Conservation (phyloP, 768 basidiomycete species). For the Pluteus cervinus region DNA sequence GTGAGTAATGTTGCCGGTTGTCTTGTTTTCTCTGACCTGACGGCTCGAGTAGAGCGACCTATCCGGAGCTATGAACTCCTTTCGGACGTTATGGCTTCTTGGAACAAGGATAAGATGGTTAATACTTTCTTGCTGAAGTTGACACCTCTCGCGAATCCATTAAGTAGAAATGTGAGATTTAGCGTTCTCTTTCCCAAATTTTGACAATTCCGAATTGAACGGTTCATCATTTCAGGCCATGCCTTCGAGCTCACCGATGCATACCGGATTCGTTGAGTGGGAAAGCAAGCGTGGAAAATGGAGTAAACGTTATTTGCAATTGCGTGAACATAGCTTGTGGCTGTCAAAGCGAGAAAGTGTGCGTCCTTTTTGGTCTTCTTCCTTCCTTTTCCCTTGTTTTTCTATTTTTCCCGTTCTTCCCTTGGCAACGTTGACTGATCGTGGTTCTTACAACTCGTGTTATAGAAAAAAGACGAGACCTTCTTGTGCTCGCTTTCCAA, state of each 20-base stretch:
- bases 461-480: slow-evolving; percentile 78
- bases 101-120: slow-evolving; percentile 78
- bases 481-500: slow-evolving; percentile 81
- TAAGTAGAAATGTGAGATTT: slow-evolving; percentile 53
- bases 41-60: slow-evolving; percentile 66
- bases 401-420: slow-evolving; percentile 1
- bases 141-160: slow-evolving; percentile 54
- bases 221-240: slow-evolving; percentile 21
- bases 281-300: slow-evolving; percentile 92
- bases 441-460: slow-evolving; percentile 7
- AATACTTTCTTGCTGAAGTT: slow-evolving; percentile 79
- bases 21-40: slow-evolving; percentile 7
- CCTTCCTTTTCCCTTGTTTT: not conserved
- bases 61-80: slow-evolving; percentile 84
- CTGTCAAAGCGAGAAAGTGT: slow-evolving; percentile 88
- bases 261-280: slow-evolving; percentile 74
- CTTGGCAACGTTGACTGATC: too few species aligned
- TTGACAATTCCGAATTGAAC: slow-evolving; percentile 6
- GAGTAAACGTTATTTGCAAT: slow-evolving; percentile 86
- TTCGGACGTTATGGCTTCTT: slow-evolving; percentile 72
- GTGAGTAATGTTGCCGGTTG: slow-evolving; percentile 38
- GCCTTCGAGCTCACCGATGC: slow-evolving; percentile 38
- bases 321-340: slow-evolving; percentile 83
- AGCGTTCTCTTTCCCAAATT: not conserved
- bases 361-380: slow-evolving; percentile 16